These are phyloP conservation scores for Pestalotiopsis sp. DNA, from an alignment of 2,329 filamentous ascomycete genomes.

Conservation along the genomic window DNA sequence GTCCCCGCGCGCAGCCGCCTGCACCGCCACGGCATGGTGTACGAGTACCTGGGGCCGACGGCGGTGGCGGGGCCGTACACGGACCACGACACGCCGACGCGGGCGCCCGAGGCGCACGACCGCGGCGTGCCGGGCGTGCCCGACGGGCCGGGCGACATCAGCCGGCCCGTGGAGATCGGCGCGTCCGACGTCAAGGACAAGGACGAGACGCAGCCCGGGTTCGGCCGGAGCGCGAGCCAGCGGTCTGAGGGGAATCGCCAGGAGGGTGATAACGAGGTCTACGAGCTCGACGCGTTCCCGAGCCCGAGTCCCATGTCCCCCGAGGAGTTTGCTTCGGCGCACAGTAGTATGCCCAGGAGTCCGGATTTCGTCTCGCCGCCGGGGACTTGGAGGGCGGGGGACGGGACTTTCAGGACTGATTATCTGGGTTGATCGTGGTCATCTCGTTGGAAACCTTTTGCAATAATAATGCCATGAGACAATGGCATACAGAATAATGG, in stretches of 20 bases:
- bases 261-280: conserved; percentile 35
- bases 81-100: conserved; percentile 18
- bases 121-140: conserved; percentile 47
- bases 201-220: conserved; percentile 6
- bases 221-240: conserved; percentile 20
- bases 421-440: background rate
- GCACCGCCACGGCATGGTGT: conserved; percentile 12
- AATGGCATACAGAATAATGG: background rate
- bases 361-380: background rate
- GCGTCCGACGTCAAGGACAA: conserved; percentile 23
- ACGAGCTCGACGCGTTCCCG: conserved; percentile 45
- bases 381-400: background rate
- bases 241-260: background rate
- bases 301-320: background rate
- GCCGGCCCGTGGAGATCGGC: conserved; percentile 57
- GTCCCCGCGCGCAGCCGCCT: conserved; percentile 11
- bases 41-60: conserved; percentile 31
- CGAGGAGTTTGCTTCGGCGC: background rate
- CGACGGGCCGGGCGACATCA: conserved; percentile 51
- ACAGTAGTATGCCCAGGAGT: background rate
- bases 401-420: conserved; percentile 10
- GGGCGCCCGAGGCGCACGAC: conserved; percentile 31
- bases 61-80: conserved; percentile 17
- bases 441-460: background rate
- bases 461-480: background rate